Conservation (phyloP, 441 rosid species). For the Iberis amara region DNA sequence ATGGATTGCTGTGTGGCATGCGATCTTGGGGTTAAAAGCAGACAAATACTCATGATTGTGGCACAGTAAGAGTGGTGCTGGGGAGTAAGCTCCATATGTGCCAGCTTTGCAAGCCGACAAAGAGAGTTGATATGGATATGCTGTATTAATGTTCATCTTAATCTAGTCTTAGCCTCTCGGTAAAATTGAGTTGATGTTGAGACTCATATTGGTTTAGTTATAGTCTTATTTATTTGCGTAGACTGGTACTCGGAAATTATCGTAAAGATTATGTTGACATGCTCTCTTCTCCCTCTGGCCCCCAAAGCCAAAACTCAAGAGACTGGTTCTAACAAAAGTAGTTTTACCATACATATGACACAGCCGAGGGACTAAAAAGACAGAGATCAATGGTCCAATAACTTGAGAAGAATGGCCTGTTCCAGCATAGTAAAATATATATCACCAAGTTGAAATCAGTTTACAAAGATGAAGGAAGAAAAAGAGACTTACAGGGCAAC, state of each 20-base stretch:
- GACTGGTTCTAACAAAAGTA: constrained; percentile 2
- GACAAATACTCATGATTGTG: not conserved
- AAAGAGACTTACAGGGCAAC: constrained; percentile 78
- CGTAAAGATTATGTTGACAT: not conserved
- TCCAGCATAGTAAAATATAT: constrained; percentile 7
- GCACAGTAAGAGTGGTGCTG: too few species aligned
- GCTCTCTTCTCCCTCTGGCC: constrained; percentile 7
- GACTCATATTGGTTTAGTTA: too few species aligned
- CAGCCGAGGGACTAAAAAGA: not conserved
- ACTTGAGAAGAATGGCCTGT: constrained; percentile 35
- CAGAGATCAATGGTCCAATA: constrained; percentile 30
- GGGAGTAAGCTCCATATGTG: not conserved
- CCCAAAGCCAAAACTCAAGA: constrained; percentile 2
- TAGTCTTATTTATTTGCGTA: too few species aligned
- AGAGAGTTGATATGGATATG: not conserved
- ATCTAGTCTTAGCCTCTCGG: not conserved
- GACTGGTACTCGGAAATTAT: not conserved
- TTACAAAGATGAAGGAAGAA: constrained; percentile 4
- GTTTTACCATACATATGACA: constrained; percentile 11
- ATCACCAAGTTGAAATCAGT: constrained; percentile 12
- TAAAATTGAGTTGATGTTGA: too few species aligned
- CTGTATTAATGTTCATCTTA: constrained; percentile 1
- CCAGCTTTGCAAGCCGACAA: not conserved
- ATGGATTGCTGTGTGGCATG: too few species aligned
- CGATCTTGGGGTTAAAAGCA: not conserved